Base-by-base conservation (phyloP, 2,329 filamentous ascomycete genomes). In the Fusarium illudens region DNA sequence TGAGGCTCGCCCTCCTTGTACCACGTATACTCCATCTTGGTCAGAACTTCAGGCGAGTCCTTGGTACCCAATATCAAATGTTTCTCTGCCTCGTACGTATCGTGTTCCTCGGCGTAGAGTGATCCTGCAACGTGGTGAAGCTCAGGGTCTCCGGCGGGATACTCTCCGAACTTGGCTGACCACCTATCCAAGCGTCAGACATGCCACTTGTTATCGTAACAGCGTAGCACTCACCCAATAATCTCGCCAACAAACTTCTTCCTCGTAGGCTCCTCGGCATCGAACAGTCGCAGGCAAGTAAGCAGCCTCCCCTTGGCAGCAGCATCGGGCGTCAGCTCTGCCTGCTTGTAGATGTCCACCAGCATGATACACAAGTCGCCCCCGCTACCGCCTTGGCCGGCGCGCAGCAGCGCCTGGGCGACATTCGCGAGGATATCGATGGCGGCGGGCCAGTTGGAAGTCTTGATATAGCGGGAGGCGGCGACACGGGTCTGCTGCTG, bases 401-500 rank as follows among this genome's bases (percentile, higher is more conserved):
- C 94, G 78, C 93, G 92, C 42, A 99, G 87, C 10, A 99, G 87
- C 27, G 94, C 90, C 72, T 92, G 90, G 1, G 95, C 91, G 66
- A 97, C 96, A 69, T 87, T 91, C 79, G 88, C 90, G 69, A 99
- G 87, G 69, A 98, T 91, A 71, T 97, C 92, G 77, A 94, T 90
- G 49, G 96, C 96, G 12, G 93, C 91, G 71, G 86, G 79, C 87
- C 92, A 97, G 85, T 95, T 95, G 65, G 87, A 84, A 42, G 91
- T 86, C 83, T 98, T 98, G 79, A 95, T 89, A 82, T 99, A 97
- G 60, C 96, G 94, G 36, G 93, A 91, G 64, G 94, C 94, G 72
- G 97, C 95, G 57, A 97, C 94, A 67, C 96, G 93, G 71, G 97
- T 93, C 84, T 99, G 96, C 81, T 99, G 96, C 82, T 98, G 95